Percentiles rank a stretch among this genome's conserved stretches.
These are phyloP conservation scores for Plantago ovata DNA, from an alignment of 257 asterid genomes.

Conservation along the genomic window DNA sequence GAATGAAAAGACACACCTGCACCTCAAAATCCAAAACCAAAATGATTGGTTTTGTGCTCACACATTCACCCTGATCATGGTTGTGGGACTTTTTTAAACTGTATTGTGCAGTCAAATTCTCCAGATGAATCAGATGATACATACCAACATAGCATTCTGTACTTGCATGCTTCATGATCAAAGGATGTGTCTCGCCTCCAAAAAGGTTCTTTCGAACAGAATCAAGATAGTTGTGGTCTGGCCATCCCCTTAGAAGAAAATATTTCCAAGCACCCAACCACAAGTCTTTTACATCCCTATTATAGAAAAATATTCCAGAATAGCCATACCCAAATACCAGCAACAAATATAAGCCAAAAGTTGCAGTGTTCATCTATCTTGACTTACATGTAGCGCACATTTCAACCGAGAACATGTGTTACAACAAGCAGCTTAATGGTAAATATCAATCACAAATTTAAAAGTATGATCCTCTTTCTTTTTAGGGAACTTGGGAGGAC, in stretches of 20 bases:
- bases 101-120: conserved; percentile 34
- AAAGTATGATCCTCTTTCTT: neutral
- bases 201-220: conserved; percentile 43
- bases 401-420: neutral
- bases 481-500: neutral
- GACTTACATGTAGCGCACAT: neutral
- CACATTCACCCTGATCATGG: conserved; percentile 34
- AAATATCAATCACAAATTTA: too few species aligned
- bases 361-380: neutral
- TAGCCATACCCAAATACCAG: conserved; percentile 8
- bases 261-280: conserved; percentile 93
- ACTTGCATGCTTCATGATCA: conserved; percentile 55
- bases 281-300: conserved; percentile 76
- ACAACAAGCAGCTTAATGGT: neutral
- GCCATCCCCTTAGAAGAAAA: conserved; percentile 71
- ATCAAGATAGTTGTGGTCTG: conserved; percentile 44
- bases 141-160: conserved; percentile 64
- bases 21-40: conserved; percentile 83
- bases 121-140: conserved; percentile 31
- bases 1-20: conserved; percentile 56
- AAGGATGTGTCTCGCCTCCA: conserved; percentile 45
- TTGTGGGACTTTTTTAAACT: conserved; percentile 31
- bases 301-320: conserved; percentile 15
- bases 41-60: conserved; percentile 49
- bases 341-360: neutral